Conservation (phyloP, 78 protist genomes). For the Dictyostelium capitatum region DNA sequence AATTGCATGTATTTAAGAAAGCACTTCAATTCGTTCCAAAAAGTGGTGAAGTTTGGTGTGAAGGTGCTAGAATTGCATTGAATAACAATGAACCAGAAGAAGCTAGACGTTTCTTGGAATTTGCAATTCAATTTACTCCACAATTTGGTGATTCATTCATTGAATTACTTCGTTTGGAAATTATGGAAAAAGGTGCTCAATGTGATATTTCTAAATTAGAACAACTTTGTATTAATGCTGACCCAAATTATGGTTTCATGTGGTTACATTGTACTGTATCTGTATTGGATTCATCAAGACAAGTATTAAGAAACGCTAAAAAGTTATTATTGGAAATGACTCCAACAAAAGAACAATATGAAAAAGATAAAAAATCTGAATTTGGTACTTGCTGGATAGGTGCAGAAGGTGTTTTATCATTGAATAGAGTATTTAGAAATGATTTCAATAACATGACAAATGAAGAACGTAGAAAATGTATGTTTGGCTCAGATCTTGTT, state of each 20-base stretch:
- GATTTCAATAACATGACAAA: constrained; percentile 54
- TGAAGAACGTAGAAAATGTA: constrained; percentile 71
- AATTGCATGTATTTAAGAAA: constrained; percentile 66
- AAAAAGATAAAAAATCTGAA: constrained; percentile 11
- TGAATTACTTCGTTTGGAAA: constrained; percentile 87
- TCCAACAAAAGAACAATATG: constrained; percentile 36
- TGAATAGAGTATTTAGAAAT: constrained; percentile 60
- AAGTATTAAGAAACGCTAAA: constrained; percentile 85
- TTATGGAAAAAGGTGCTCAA: constrained; percentile 82
- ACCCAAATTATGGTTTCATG: constrained; percentile 96
- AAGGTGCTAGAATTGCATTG: constrained; percentile 94
- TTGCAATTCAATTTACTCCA: constrained; percentile 96
- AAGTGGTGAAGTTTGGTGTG: constrained; percentile 98
- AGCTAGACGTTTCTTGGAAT: constrained; percentile 85
- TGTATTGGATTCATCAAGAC: constrained; percentile 81
- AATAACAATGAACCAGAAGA: constrained; percentile 81
- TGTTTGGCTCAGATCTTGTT: constrained; percentile 77
- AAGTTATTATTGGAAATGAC: constrained; percentile 63
- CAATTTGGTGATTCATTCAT: constrained; percentile 97
- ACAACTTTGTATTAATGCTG: constrained; percentile 90
- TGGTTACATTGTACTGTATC: constrained; percentile 92
- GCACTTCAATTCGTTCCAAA: constrained; percentile 90
- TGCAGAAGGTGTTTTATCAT: constrained; percentile 69
- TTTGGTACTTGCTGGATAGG: constrained; percentile 82
- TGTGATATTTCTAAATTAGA: constrained; percentile 79